Evolutionary conservation across 192 early-diverging fungal genomes (phyloP), one percentile per base, ranked within the genome.

Genomic region (Chytriomyces confervae): DNA sequence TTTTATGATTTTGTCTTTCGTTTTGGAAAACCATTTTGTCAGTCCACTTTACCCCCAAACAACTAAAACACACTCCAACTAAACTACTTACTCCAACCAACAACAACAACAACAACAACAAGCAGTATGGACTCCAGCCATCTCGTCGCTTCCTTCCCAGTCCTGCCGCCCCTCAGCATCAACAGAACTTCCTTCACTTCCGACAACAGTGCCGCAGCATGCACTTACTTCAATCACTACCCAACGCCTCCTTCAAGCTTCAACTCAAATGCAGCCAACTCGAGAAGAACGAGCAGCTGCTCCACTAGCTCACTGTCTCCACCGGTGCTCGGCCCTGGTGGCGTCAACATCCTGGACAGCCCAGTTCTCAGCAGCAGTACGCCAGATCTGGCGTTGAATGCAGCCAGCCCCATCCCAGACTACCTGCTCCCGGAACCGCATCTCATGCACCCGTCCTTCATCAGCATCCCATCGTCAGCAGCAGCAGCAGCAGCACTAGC

Each of bases 321-420:
- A 0, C 53, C 53, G 1, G 53, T 57, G 3, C 53, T 57, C 53
- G 53, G 53, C 46, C 20, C 69, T 50, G 69, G 69, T 48, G 69
- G 69, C 36, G 45, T 70, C 50, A 70, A 70, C 50, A n/a, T 70
- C 18, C 50, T 50, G 3, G 69, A 64, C n/a, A 57, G 53, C 20
- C 53, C 53, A 57, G 53, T 57, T 20, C 20, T 57, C 3, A 57
- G 24, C 20, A 16, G 43, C 66, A 46, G 50, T 48, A 50, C 27
- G 20, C 50, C 45, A n/a, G 24, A 50, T 50, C 27, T 57, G 49
- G 23, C 20, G 9, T 20, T 11, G 1, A 29, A 29, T 29, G 27
- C 10, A 16, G 10, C 10, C 62, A 64, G n/a, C n/a, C 27, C 62
- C 62, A 24, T 64, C 62, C 27, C 62, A 18, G 27, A 18, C 62